Evolutionary conservation across 257 asterid species (phyloP), one percentile per base, ranked within the genome.

Genomic region (Fraxinus excelsior): DNA sequence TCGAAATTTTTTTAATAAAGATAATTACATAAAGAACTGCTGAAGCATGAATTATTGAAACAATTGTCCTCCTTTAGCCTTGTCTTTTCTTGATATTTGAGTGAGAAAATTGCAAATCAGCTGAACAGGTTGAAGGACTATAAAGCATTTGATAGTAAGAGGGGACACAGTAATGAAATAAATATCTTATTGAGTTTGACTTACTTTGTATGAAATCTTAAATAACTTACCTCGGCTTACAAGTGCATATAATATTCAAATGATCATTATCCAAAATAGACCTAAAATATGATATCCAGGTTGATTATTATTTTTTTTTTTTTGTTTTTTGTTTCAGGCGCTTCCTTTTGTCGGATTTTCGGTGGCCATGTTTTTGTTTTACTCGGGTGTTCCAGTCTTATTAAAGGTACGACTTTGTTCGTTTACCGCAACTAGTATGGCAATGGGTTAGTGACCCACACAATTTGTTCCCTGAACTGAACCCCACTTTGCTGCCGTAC

Each of bases 321-420:
- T 62, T 25, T 10, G 0, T 2, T 11, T 82, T 67, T 67, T 74
- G 71, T 79, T 76, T 74, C 92, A 94, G 98, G 80, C 88, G 40
- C 31, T 94, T 88, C 98, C 98, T 32, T 94, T 94, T 68, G 74
- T 87, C 35, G 97, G 98, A 82, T 94, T 94, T 84, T 87, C 97
- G 28, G 38, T 86, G 78, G 97, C 98, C 71, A 91, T 94, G 98
- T 92, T 92, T 82, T 80, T 90, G 71, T 94, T 94, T 82, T 94
- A 94, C 90, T 90, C 97, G 0, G 85, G 90, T 32, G 98, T 94
- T 60, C 97, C 98, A 0, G 16, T 92, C 86, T 83, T 94, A 76
- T 87, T 92, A 23, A 91, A 91, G 98, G 97, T 94, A 86, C 35
- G 26, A 23, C 66, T 77, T 78, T 26, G 32, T 25, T 8, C 65